Percentiles rank a stretch among this genome's conserved stretches.
Evolutionary conservation across 306 rosid genomes (phyloP).

Genomic region (Cicer cuneatum): DNA sequence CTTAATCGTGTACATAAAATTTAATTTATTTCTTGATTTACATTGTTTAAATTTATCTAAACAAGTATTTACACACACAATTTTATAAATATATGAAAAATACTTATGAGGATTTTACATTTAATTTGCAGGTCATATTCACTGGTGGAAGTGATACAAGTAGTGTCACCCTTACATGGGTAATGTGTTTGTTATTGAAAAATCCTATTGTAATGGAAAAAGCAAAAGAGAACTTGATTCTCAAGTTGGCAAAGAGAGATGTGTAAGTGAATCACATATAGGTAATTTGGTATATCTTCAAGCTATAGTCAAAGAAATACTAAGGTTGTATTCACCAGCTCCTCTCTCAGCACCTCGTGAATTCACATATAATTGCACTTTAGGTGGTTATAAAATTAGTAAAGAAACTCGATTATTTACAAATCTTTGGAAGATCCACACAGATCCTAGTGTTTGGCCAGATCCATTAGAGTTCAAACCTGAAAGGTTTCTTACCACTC

Average conservation of each 20-base stretch:
- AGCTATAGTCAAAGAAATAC: constrained; percentile 38
- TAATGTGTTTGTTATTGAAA: constrained; percentile 9
- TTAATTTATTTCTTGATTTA: background rate
- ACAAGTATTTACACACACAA: background rate
- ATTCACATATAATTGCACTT: constrained; percentile 11
- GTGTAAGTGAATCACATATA: constrained; percentile 16
- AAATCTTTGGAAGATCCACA: constrained; percentile 39
- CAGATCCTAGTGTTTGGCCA: constrained; percentile 19
- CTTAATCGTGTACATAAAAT: too few relatives aligned
- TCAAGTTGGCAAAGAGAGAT: constrained; percentile 33
- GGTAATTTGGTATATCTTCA: constrained; percentile 28
- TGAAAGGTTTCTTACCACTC: constrained; percentile 44
- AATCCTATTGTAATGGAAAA: constrained; percentile 24
- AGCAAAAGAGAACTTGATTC: constrained; percentile 27
- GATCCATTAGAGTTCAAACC: constrained; percentile 42
- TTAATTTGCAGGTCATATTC: background rate
- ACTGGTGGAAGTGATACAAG: background rate
- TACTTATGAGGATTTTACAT: background rate
- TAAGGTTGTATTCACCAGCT: constrained; percentile 3
- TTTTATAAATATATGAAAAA: background rate
- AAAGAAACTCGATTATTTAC: constrained; percentile 39
- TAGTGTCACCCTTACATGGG: constrained; percentile 20
- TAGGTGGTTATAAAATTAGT: constrained; percentile 9
- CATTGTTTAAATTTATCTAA: background rate
- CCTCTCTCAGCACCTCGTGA: constrained; percentile 20